Evolutionary conservation across 768 basidiomycete genomes (phyloP), one percentile per base, ranked within the genome.

Genomic region (Trichaptum fuscoviolaceum): DNA sequence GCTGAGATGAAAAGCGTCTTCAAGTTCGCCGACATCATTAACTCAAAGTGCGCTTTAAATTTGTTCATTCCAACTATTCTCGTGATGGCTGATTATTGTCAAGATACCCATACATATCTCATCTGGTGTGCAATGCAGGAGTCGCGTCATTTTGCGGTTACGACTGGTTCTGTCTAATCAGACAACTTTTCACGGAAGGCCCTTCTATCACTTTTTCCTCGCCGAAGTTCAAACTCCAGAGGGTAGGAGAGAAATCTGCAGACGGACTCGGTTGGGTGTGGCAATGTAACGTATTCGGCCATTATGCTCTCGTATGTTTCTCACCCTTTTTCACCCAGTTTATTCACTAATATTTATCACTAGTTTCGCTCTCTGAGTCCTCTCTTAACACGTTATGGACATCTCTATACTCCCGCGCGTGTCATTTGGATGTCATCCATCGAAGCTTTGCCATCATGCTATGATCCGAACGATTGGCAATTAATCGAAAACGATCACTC

Each of bases 231-330:
- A 84, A 88, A 71, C 66, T 79, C 4, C 91, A 95, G 73, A 74
- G 80, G 30, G 72, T 67, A 12, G 91, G 90, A 8, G 83, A 87
- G 68, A 70, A 82, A 63, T 91, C 85, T 68, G 76, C 77, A 4
- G 92, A 95, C 69, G 87, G 88, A 6, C 76, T 93, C 0, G 93
- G 93, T 2, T 89, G 84, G 83, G 84, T 88, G 7, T 95, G 92
- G 91, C 91, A 94, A 72, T 90, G 86, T 67, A 95, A 95, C 70
- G 77, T 93, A 27, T 93, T 95, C 65, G 87, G 89, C 0, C 92
- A 94, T 75, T 95, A 89, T 72, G 82, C 82, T 30, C 76, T 95
- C 69, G 93, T 94, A 71, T 65, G 89, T 82, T 4, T 27, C 57
- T 58, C 15, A 30, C 30, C 15, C 7, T 36, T 57, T 15, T 8